These are phyloP conservation scores for Neofusicoccum parvum DNA, from an alignment of 2,329 filamentous ascomycete genomes.

Conservation along the genomic window DNA sequence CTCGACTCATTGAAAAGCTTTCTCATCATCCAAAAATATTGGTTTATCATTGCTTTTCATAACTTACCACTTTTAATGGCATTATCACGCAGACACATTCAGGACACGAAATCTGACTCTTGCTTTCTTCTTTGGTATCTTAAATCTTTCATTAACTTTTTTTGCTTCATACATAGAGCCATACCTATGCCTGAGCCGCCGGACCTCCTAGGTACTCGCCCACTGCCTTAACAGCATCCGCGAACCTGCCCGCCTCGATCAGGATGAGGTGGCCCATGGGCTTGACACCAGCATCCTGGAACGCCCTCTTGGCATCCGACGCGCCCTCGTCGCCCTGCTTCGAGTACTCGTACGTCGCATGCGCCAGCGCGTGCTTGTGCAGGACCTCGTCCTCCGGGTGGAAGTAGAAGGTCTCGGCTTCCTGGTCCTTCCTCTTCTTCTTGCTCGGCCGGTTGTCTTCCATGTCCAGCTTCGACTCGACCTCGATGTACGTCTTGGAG, in stretches of 20 bases:
- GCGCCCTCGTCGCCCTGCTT: constrained; percentile 75
- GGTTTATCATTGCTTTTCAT: too few species aligned
- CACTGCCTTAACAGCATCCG: constrained; percentile 73
- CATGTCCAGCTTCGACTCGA: constrained; percentile 76
- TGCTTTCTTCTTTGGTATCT: not conserved
- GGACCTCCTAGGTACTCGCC: constrained; percentile 63
- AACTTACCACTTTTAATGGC: too few species aligned
- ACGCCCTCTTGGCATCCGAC: constrained; percentile 89
- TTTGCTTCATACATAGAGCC: too few species aligned
- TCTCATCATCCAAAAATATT: not conserved
- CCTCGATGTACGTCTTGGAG: constrained; percentile 89
- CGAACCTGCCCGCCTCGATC: constrained; percentile 78
- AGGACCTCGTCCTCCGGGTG: constrained; percentile 94
- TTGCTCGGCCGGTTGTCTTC: constrained; percentile 42
- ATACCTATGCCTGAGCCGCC: constrained; percentile 2
- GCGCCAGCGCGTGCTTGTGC: constrained; percentile 71
- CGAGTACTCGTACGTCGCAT: constrained; percentile 74
- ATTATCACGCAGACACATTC: too few species aligned
- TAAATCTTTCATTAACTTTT: not conserved
- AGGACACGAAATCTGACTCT: not conserved
- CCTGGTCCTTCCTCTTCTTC: constrained; percentile 51
- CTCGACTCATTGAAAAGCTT: too few species aligned
- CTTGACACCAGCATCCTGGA: constrained; percentile 89
- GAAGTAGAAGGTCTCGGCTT: constrained; percentile 76
- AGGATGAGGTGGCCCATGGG: constrained; percentile 82